Percentiles rank a stretch among this genome's conserved stretches.
Conservation (phyloP, 306 rosid species). For the Erythrophleum fordii region DNA sequence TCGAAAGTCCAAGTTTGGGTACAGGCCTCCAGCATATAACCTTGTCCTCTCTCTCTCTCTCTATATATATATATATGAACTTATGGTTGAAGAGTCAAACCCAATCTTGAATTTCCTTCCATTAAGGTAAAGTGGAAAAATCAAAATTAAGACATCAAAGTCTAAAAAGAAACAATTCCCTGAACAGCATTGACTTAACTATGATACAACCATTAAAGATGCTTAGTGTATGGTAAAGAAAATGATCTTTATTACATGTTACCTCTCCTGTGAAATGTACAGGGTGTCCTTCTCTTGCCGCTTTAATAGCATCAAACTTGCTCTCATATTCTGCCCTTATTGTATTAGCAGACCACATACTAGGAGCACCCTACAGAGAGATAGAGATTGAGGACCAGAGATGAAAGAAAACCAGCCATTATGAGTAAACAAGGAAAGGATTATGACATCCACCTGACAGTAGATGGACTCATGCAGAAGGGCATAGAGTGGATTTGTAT, state of each 20-base stretch:
- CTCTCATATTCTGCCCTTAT: constrained; percentile 61
- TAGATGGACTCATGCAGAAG: constrained; percentile 82
- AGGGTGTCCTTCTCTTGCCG: constrained; percentile 71
- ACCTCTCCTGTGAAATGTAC: constrained; percentile 89
- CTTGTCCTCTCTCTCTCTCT: background rate
- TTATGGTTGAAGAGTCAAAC: background rate
- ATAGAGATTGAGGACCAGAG: constrained; percentile 15
- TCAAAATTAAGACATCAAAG: constrained; percentile 19
- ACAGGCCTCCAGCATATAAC: background rate
- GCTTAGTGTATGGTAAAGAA: constrained; percentile 9
- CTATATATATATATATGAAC: background rate
- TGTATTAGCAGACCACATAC: constrained; percentile 77
- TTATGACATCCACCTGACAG: constrained; percentile 71
- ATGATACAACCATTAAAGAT: background rate
- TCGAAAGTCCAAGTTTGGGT: background rate
- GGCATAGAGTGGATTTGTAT: constrained; percentile 86
- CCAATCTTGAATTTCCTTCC: background rate
- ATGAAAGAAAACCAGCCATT: constrained; percentile 12
- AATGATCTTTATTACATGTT: constrained; percentile 27
- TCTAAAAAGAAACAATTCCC: constrained; percentile 7
- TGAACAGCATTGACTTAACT: background rate
- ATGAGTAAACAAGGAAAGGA: constrained; percentile 5
- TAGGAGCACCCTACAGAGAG: constrained; percentile 71
- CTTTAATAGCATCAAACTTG: constrained; percentile 66
- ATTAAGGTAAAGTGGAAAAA: constrained; percentile 10